Evolutionary conservation across 2,329 filamentous ascomycete genomes (phyloP).

Genomic region (Diaporthe helianthi): DNA sequence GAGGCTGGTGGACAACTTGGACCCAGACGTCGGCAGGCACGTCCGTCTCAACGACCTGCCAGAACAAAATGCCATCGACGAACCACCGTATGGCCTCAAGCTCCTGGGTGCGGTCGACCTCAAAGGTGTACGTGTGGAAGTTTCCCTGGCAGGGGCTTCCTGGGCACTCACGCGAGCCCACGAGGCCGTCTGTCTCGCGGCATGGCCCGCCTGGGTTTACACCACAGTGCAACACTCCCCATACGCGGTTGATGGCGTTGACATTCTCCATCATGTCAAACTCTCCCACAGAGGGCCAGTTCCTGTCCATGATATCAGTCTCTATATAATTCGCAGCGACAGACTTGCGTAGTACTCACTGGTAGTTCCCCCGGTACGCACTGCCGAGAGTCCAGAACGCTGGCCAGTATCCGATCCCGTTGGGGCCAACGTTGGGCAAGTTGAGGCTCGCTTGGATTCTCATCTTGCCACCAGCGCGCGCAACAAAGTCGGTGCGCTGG

Average conservation of each 20-base stretch:
- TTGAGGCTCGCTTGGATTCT: slow-evolving; percentile 46
- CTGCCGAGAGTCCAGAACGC: slow-evolving; percentile 63
- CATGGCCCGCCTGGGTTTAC: slow-evolving; percentile 53
- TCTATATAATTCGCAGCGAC: background rate
- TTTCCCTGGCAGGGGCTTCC: slow-evolving; percentile 14
- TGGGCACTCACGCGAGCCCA: slow-evolving; percentile 14
- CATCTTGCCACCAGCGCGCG: slow-evolving; percentile 49
- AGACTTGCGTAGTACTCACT: background rate
- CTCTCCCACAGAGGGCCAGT: slow-evolving; percentile 59
- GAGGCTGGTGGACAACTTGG: slow-evolving; percentile 6
- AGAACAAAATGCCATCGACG: slow-evolving; percentile 13
- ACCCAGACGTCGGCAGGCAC: slow-evolving; percentile 7
- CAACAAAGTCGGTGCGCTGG: slow-evolving; percentile 44
- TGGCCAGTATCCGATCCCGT: slow-evolving; percentile 56
- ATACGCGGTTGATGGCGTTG: slow-evolving; percentile 52
- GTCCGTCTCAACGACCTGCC: slow-evolving; percentile 12
- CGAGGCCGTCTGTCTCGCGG: slow-evolving; percentile 31
- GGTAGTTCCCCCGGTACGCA: slow-evolving; percentile 48
- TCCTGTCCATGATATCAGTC: background rate
- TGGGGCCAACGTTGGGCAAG: slow-evolving; percentile 7
- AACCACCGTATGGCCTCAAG: slow-evolving; percentile 17
- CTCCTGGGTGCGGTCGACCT: slow-evolving; percentile 16
- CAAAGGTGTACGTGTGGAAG: slow-evolving; percentile 21
- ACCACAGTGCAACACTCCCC: slow-evolving; percentile 59
- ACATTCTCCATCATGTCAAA: slow-evolving; percentile 61